Evolutionary conservation across 805 yeast species (phyloP).

Genomic region (Saccharomyces eubayanus): DNA sequence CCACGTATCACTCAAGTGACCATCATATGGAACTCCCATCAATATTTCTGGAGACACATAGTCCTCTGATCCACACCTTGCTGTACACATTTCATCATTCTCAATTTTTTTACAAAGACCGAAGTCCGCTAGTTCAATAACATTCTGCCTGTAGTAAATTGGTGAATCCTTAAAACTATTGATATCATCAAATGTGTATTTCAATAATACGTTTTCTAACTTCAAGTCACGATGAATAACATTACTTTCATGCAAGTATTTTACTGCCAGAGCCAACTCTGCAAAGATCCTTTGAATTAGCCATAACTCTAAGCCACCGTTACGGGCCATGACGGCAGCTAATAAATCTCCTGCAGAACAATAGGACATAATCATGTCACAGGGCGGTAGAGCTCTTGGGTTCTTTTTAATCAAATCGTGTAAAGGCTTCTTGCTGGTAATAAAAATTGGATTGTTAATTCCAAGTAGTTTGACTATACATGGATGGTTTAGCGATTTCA

Average conservation of each 20-base stretch:
- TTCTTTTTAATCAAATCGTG: slow-evolving; percentile 27
- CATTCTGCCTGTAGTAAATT: slow-evolving; percentile 11
- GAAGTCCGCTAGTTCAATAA: slow-evolving; percentile 72
- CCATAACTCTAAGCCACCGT: slow-evolving; percentile 38
- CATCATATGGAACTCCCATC: slow-evolving; percentile 87
- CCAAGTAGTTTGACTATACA: slow-evolving; percentile 58
- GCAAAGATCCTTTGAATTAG: slow-evolving; percentile 56
- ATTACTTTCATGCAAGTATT: slow-evolving; percentile 56
- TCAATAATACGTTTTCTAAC: slow-evolving; percentile 69
- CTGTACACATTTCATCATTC: slow-evolving; percentile 55
- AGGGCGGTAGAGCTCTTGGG: slow-evolving; percentile 23
- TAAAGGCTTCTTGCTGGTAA: slow-evolving; percentile 23
- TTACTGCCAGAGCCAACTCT: slow-evolving; percentile 62
- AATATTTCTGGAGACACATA: slow-evolving; percentile 91
- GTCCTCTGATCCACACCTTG: slow-evolving; percentile 94
- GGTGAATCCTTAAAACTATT: slow-evolving; percentile 12
- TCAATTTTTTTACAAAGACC: slow-evolving; percentile 73
- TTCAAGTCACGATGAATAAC: slow-evolving; percentile 89
- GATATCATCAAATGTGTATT: slow-evolving; percentile 32
- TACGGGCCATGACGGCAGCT: slow-evolving; percentile 41
- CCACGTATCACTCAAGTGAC: slow-evolving; percentile 89
- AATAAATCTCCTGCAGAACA: slow-evolving; percentile 83
- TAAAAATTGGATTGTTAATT: slow-evolving; percentile 23
- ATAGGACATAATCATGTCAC: slow-evolving; percentile 58
- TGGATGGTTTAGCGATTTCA: slow-evolving; percentile 55